Conservation (phyloP, 495 filamentous ascomycete species). For the Cairneyella variabilis region DNA sequence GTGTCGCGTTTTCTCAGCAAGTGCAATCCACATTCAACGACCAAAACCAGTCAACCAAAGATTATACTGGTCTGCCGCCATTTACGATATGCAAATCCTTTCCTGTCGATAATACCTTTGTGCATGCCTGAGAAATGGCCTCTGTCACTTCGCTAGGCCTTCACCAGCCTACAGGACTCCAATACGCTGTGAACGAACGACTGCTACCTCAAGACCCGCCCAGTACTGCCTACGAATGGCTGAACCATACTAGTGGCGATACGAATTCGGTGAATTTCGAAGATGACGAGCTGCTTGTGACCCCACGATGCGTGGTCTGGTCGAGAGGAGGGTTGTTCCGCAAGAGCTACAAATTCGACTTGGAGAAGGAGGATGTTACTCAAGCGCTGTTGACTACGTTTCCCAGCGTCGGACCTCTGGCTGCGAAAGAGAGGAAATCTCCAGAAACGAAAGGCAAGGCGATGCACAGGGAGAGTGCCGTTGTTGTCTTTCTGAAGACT, state of each 20-base stretch:
- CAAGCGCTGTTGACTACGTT: conserved; percentile 87
- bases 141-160: conserved; percentile 82
- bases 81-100: conserved; percentile 9
- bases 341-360: conserved; percentile 79
- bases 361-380: conserved; percentile 77
- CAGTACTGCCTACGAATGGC: conserved; percentile 69
- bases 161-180: conserved; percentile 77
- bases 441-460: conserved; percentile 17
- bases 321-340: conserved; percentile 81
- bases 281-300: conserved; percentile 81
- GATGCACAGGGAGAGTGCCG: conserved; percentile 49
- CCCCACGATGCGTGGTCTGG: conserved; percentile 83
- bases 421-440: conserved; percentile 16
- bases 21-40: no score
- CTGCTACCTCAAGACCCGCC: conserved; percentile 69
- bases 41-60: no score
- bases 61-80: no score
- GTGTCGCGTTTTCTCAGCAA: no score
- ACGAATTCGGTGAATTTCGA: conserved; percentile 27
- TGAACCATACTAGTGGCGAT: conserved; percentile 45
- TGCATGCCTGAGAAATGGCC: conserved; percentile 57
- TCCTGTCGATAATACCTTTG: conserved; percentile 19
- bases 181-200: conserved; percentile 77
- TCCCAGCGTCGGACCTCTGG: conserved; percentile 46
- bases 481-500: conserved; percentile 88